Evolutionary conservation across 208 protist species (phyloP), one percentile per base, ranked within the genome.

Genomic region (Leishmania tarentolae): DNA sequence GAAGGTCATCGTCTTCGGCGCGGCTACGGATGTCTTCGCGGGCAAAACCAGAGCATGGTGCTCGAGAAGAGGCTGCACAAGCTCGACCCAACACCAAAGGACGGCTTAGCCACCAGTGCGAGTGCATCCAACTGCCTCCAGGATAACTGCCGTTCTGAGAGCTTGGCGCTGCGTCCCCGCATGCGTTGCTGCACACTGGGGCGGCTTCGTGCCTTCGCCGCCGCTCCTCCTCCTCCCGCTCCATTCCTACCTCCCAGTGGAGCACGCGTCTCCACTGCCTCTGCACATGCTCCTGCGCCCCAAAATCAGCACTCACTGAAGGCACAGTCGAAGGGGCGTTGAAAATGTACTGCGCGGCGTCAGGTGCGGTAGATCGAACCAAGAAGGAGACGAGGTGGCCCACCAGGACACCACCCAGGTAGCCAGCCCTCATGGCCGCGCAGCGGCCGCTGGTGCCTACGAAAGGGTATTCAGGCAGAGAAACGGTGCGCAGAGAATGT

Each of bases 321-420:
- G 56, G 0, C 56, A n/a, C 17, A 50, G 66, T n/a, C 66, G 40
- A 24, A 72, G 66, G n/a, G 42, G 19, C 24, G 35, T 28, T 15
- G 66, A 4, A 0, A 19, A 15, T 31, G 21, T 72, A 72, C 21
- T 47, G 66, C 19, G 8, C 66, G 28, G 21, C 42, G n/a, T 47
- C 7, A 9, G 40, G 8, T 40, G 19, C 66, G 8, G 66, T 47
- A 8, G 35, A 44, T 50, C 31, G 76, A 40, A 76, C 44, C 50
- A 82, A 72, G 40, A 82, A 76, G 44, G 78, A 82, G 31, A 76
- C 57, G 70, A 82, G 78, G 57, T 76, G 70, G 28, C 78, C 78
- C 53, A 82, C 78, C 42, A 61, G 68, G 40, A 82, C 53, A 1
- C 78, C 78, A 28, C 78, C 78, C 24, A 47, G 44, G 78, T 72